Base-by-base conservation (phyloP, 2,329 filamentous ascomycete species). In the Ascosphaera apis region DNA sequence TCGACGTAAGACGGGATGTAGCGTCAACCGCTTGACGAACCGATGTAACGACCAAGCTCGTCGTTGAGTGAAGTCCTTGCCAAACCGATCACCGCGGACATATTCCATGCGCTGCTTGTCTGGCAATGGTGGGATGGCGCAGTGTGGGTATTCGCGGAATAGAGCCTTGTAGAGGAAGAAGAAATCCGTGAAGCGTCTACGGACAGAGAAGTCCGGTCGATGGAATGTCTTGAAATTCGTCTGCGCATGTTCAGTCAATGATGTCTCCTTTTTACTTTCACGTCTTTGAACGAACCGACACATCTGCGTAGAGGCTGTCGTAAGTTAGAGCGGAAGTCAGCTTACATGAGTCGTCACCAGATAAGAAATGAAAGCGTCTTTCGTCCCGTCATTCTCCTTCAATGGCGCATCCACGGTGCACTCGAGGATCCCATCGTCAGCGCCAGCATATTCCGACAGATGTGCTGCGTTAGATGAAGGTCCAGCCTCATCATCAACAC, bases 41-140 rank as follows among this genome's bases (percentile, higher is more conserved):
- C 88, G 78, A 56, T 91, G 76, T 36, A 98, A 66, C 3, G 84
- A 93, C 62, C 84, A 78, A 35, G 82, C 83, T 45, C 88, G 73
- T 23, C 88, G 75, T 33, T 72, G 66, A 23, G 83, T 98, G 53
- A 98, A 98, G 57, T 95, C 88, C 35, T 76, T 59, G 6, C 84
- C 83, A 56, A 98, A 98, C 42, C 88, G 77, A 61, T 95, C 86
- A 46, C 88, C 88, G 25, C 84, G 79, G 36, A 95, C 88, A 52
- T 95, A 95, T 51, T 92, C 83, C 80, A 98, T 92, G 58, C 91
- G 91, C 64, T 95, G 86, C 65, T 95, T 98, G 59, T 95, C 88
- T 36, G 88, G 88, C 37, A 98, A 65, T 33, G 88, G 88, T 19
- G 88, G 88, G 3, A 98, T 81, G 34, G 88, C 88, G 55, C 78